Conservation (phyloP, 441 rosid genomes). For the Croton setiger region DNA sequence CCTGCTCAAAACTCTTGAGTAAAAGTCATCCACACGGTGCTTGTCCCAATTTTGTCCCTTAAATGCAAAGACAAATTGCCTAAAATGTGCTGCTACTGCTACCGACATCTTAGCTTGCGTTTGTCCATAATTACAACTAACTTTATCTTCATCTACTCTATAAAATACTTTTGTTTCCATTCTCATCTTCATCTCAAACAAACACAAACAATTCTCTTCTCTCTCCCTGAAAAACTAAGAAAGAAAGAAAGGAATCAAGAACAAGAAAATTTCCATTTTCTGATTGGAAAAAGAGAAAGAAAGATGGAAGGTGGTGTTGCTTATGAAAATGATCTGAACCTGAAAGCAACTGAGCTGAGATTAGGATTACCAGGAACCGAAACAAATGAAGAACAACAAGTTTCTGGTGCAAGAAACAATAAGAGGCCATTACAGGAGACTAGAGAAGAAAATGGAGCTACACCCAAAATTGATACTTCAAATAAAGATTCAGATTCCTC, state of each 20-base stretch:
- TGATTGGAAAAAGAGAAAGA: background rate
- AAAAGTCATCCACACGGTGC: constrained; percentile 38
- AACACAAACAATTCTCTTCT: background rate
- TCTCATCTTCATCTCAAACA: background rate
- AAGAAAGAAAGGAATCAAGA: background rate
- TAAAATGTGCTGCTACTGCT: constrained; percentile 50
- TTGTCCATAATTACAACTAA: constrained; percentile 41
- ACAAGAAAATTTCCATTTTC: background rate
- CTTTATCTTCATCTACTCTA: constrained; percentile 19
- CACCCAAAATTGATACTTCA: constrained; percentile 20
- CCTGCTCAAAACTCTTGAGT: background rate
- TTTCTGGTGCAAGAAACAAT: constrained; percentile 41
- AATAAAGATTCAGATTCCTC: constrained; percentile 29
- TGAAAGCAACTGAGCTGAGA: constrained; percentile 79
- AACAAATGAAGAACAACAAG: constrained; percentile 28
- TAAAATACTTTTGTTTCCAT: constrained; percentile 25
- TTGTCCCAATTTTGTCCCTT: constrained; percentile 73
- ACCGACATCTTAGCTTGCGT: constrained; percentile 69
- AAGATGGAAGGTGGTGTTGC: constrained; percentile 35
- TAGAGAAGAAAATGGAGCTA: constrained; percentile 20
- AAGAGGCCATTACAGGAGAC: constrained; percentile 50
- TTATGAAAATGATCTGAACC: constrained; percentile 52
- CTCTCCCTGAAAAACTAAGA: background rate
- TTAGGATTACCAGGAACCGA: constrained; percentile 74
- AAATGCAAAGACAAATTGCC: constrained; percentile 45